A percentile compares a stretch with the other conserved stretches of the same genome.
These are phyloP conservation scores for Fonsecaea monophora DNA, from an alignment of 2,329 filamentous ascomycete genomes.

Conservation along the genomic window DNA sequence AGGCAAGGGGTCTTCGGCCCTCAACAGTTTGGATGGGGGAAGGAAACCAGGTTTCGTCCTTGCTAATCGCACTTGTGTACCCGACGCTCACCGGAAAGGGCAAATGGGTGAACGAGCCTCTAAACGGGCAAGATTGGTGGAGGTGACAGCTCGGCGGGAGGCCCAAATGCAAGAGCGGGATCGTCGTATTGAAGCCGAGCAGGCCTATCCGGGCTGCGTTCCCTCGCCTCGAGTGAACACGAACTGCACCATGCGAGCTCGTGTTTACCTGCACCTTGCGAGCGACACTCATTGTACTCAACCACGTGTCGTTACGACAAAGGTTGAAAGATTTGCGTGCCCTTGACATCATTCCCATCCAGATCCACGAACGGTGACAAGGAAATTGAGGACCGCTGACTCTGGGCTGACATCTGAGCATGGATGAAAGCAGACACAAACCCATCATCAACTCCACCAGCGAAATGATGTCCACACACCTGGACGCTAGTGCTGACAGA, in stretches of 20 bases:
- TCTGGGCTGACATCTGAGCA: constrained; percentile 7
- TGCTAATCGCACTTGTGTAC: constrained; percentile 4
- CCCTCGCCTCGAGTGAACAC: constrained; percentile 11
- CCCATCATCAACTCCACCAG: constrained; percentile 10
- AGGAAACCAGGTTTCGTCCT: constrained; percentile 1
- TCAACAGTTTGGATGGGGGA: background rate
- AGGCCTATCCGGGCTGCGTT: background rate
- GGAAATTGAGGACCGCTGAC: constrained; percentile 5
- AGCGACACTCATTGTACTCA: background rate
- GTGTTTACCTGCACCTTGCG: constrained; percentile 22
- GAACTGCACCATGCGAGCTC: constrained; percentile 29
- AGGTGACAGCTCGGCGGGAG: constrained; percentile 28
- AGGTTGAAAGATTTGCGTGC: constrained; percentile 12
- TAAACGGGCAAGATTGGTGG: constrained; percentile 5
- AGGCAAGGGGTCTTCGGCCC: background rate
- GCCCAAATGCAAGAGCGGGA: constrained; percentile 23
- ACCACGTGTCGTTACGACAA: constrained; percentile 29
- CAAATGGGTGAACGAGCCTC: constrained; percentile 1
- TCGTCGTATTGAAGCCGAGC: constrained; percentile 12
- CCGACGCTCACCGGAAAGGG: constrained; percentile 11
- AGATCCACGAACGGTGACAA: background rate
- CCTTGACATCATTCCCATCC: background rate
- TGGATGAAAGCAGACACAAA: background rate
- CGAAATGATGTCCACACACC: background rate
- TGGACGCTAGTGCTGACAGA: constrained; percentile 17